Conservation (phyloP, 495 filamentous ascomycete species). For the Daldinia decipiens region DNA sequence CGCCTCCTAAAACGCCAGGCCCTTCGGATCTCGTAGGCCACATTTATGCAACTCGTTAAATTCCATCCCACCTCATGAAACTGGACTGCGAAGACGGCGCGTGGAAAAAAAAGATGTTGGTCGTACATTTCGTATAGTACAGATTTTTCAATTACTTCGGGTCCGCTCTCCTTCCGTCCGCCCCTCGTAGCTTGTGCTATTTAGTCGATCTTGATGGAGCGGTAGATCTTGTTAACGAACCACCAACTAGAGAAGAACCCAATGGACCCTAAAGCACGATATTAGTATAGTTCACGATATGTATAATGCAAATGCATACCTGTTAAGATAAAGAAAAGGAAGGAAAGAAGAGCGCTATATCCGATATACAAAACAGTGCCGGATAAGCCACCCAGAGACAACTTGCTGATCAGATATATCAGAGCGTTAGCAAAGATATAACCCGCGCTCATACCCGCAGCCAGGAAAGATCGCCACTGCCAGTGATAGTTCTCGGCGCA, state of each 20-base stretch:
- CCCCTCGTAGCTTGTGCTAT: neutral
- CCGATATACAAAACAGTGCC: slow-evolving; percentile 92
- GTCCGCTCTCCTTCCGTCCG: neutral
- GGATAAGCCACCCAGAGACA: slow-evolving; percentile 84
- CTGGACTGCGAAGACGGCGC: slow-evolving; percentile 10
- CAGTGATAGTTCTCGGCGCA: slow-evolving; percentile 98
- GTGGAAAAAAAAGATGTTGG: slow-evolving; percentile 13
- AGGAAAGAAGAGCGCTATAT: slow-evolving; percentile 88
- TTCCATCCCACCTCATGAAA: slow-evolving; percentile 7
- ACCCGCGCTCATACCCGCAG: slow-evolving; percentile 83
- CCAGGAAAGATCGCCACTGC: slow-evolving; percentile 95
- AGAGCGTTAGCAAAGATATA: slow-evolving; percentile 92
- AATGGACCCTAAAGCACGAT: slow-evolving; percentile 75
- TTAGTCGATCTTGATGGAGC: slow-evolving; percentile 95
- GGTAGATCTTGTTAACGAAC: slow-evolving; percentile 92
- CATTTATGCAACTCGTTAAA: slow-evolving; percentile 28
- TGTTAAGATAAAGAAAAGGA: slow-evolving; percentile 91
- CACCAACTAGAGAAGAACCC: slow-evolving; percentile 95
- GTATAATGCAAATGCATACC: slow-evolving; percentile 63
- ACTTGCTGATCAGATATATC: slow-evolving; percentile 85
- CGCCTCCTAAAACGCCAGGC: slow-evolving; percentile 28
- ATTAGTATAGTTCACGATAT: slow-evolving; percentile 12
- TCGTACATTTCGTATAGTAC: slow-evolving; percentile 43
- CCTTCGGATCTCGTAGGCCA: slow-evolving; percentile 17
- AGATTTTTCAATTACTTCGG: neutral